Conservation (phyloP, 176 grass and related monocot genomes). For the Saccharum officinarum region DNA sequence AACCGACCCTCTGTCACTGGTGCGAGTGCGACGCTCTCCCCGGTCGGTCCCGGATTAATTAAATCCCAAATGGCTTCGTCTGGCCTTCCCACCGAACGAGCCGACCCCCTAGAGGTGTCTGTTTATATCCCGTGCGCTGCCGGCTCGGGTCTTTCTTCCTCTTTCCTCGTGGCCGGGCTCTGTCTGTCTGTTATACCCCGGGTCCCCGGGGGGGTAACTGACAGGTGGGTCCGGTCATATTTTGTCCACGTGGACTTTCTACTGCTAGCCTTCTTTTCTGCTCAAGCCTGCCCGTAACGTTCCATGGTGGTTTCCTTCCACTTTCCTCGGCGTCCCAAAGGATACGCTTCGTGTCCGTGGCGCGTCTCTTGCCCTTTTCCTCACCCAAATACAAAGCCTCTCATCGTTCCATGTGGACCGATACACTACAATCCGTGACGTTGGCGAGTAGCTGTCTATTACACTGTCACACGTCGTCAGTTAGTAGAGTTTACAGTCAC, state of each 20-base stretch:
- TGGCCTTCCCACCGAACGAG: neutral
- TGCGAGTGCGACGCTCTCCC: neutral
- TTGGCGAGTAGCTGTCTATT: too few species aligned
- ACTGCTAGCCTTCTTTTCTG: too few species aligned
- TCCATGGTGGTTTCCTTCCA: neutral
- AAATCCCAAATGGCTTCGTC: neutral
- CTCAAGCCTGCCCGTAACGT: neutral
- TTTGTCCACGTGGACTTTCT: too few species aligned
- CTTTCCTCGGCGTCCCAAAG: neutral
- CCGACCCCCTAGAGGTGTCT: neutral
- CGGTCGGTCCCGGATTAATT: neutral
- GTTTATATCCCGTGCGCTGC: neutral
- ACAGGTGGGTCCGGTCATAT: too few species aligned
- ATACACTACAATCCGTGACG: too few species aligned
- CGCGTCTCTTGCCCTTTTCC: too few species aligned
- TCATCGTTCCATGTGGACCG: too few species aligned
- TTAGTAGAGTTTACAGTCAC: neutral
- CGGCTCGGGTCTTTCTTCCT: neutral
- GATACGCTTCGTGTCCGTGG: too few species aligned
- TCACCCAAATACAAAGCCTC: too few species aligned
- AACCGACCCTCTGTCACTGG: neutral
- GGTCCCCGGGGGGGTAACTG: too few species aligned
- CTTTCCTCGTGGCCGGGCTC: neutral
- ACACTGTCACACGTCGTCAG: too few species aligned
- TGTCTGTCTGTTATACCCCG: too few species aligned